These are phyloP conservation scores for Amphirosellinia nigrospora DNA, from an alignment of 495 filamentous ascomycete species.

Conservation along the genomic window DNA sequence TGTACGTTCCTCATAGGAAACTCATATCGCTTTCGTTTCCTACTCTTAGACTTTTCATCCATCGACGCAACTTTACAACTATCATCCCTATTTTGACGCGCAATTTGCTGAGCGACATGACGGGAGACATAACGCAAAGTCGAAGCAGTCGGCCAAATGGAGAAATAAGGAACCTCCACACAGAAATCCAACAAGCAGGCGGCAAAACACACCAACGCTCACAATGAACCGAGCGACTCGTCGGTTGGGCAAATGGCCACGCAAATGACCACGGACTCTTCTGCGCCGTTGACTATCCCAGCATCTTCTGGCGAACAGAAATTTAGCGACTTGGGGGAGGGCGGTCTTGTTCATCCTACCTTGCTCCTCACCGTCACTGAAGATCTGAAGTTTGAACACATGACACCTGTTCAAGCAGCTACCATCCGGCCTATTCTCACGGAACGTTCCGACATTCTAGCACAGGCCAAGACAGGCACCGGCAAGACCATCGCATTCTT, in stretches of 20 bases:
- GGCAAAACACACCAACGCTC: not conserved
- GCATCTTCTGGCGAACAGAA: conserved; percentile 37
- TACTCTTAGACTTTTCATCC: conserved; percentile 8
- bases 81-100: conserved; percentile 12
- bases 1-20: conserved; percentile 1
- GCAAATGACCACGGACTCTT: not conserved
- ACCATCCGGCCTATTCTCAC: conserved; percentile 46
- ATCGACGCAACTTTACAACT: not conserved
- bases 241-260: not conserved
- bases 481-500: conserved; percentile 74
- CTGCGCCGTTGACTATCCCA: conserved; percentile 19
- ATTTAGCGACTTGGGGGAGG: conserved; percentile 43
- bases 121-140: conserved; percentile 11
- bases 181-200: not conserved
- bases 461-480: conserved; percentile 73
- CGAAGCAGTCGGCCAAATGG: conserved; percentile 17
- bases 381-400: conserved; percentile 52
- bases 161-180: conserved; percentile 5
- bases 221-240: not conserved
- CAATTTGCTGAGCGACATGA: conserved; percentile 9
- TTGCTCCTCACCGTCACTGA: conserved; percentile 45
- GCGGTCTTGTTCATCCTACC: conserved; percentile 44
- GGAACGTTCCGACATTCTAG: conserved; percentile 46
- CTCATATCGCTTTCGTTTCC: not conserved
- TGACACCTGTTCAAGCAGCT: conserved; percentile 53